Conservation (phyloP, 2,329 filamentous ascomycete species). For the Penicillium paneum region DNA sequence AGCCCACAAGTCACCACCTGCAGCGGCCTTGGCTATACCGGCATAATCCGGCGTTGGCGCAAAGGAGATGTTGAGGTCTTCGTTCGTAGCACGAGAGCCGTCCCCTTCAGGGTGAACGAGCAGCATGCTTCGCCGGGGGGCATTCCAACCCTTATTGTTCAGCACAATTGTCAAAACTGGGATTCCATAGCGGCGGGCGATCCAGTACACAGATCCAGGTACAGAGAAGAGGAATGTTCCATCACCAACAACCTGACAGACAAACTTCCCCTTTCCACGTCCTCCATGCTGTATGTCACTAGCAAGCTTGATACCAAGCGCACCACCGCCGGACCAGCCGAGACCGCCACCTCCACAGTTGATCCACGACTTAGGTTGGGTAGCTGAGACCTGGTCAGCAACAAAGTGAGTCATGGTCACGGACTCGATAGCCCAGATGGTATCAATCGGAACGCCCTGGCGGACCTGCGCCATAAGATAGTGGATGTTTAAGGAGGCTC, state of each 20-base stretch:
- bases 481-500: constrained; percentile 61
- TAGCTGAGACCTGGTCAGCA: constrained; percentile 67
- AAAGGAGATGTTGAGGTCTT: constrained; percentile 65
- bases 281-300: constrained; percentile 52
- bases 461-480: constrained; percentile 58
- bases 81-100: constrained; percentile 59
- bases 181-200: constrained; percentile 62
- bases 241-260: constrained; percentile 65
- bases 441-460: constrained; percentile 58
- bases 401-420: constrained; percentile 69
- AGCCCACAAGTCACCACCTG: constrained; percentile 61
- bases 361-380: constrained; percentile 69
- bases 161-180: constrained; percentile 65
- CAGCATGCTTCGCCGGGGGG: constrained; percentile 58
- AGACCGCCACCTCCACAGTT: constrained; percentile 79
- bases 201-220: constrained; percentile 66
- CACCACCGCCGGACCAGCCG: constrained; percentile 74
- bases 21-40: constrained; percentile 65
- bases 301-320: constrained; percentile 73
- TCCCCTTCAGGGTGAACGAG: constrained; percentile 65
- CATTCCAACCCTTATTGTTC: constrained; percentile 71
- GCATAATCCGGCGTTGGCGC: constrained; percentile 64
- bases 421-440: constrained; percentile 74
- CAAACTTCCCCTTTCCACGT: constrained; percentile 54
- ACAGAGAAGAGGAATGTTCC: constrained; percentile 66